phyloP scores from a whole-genome alignment of 495 filamentous ascomycete genomes.

The Xylaria cubensis region DNA sequence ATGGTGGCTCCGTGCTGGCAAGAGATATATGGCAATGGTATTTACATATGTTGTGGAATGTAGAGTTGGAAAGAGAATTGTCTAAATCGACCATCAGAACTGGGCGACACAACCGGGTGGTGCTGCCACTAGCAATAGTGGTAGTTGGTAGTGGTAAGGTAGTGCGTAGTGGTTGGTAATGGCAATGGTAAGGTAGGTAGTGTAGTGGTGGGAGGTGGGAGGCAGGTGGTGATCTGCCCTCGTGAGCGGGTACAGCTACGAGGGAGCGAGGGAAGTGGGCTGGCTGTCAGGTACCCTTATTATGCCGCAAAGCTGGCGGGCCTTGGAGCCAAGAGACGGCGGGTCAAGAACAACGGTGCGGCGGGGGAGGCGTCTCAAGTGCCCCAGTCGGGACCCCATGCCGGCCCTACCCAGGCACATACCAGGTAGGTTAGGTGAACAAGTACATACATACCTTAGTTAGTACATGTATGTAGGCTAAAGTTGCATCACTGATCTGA shows the following conservation, averaged over 20 bases:
- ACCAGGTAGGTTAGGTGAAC: neutral
- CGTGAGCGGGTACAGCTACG: conserved; percentile 17
- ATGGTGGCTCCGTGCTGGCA: neutral
- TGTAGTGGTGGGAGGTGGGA: neutral
- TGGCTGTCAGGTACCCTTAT: conserved; percentile 27
- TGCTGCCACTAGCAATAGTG: conserved; percentile 1
- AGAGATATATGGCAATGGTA: conserved; percentile 2
- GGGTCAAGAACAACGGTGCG: conserved; percentile 10
- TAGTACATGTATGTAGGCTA: neutral
- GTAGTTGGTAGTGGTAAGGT: neutral
- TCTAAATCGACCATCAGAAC: neutral
- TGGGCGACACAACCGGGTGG: conserved; percentile 4
- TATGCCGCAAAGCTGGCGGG: conserved; percentile 15
- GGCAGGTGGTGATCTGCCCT: conserved; percentile 22
- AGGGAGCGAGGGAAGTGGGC: conserved; percentile 13
- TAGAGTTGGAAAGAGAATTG: conserved; percentile 14
- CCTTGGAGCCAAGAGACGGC: neutral
- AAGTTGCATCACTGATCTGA: too few species aligned
- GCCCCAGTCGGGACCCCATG: neutral
- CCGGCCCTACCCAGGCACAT: neutral
- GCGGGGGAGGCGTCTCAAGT: conserved; percentile 12
- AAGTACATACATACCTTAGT: neutral
- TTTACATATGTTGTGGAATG: conserved; percentile 20
- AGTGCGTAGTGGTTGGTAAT: neutral
- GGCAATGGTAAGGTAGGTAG: neutral